Evolutionary conservation across 352 stramenopile species (phyloP), one percentile per base, ranked within the genome.

Genomic region (Globisporangium cystogenes): DNA sequence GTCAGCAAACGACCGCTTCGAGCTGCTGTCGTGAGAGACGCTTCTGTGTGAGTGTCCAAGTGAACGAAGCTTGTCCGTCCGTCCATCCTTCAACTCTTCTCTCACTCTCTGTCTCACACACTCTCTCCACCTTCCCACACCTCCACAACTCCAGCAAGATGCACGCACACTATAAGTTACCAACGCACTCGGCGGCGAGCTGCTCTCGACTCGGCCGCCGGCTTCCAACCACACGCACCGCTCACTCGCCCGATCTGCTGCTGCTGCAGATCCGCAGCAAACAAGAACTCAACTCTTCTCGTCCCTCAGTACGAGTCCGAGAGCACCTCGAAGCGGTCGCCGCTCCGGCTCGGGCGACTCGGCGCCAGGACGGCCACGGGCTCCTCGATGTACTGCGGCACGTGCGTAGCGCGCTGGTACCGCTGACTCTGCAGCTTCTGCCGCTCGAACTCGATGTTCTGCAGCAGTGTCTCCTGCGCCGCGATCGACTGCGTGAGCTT

Each of bases 311-410:
- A 27, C 24, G 36, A 44, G 14, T 59, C 53, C 44, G 64, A 65
- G 11, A 71, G 35, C 23, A 60, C 48, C 27, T 71, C 55, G 42
- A 71, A 71, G 24, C 64, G 64, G 5, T 62, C 54, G 1, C 42
- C 49, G 10, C 29, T 44, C 21, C 14, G 37, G n/a, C 7, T 40
- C 52, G 11, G 16, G 0, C 27, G 46, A 29, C 6, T 41, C 36
- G 36, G 36, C 36, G 36, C 36, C 6, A 8, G 14, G 36, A 41
- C 20, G 6, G 12, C 27, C 51, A 49, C 8, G 26, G 47, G 27
- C 24, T 35, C 20, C 8, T 48, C n/a, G 7, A 21, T 24, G 40
- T 43, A 42, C 11, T 21, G 27, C 26, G 36, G 16, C 4, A 23
- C 35, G 27, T 33, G 39, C 45, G 8, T 15, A 12, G 15, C 4